Evolutionary conservation across 2,329 filamentous ascomycete genomes (phyloP).

Genomic region (Sclerotinia nivalis): DNA sequence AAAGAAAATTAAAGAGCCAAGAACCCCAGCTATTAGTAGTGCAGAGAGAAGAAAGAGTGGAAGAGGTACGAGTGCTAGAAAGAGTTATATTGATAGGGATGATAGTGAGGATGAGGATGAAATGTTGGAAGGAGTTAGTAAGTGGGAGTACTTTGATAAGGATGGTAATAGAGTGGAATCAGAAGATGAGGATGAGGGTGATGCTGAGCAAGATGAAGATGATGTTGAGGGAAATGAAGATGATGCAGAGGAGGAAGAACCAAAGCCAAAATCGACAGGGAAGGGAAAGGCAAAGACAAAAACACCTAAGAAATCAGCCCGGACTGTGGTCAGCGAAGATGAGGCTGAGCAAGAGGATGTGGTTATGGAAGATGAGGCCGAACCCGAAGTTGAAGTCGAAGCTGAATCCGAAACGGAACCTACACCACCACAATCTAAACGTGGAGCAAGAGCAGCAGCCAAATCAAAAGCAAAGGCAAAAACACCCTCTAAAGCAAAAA

Average conservation of each 20-base stretch:
- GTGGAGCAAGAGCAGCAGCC: not conserved
- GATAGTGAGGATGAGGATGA: slow-evolving; percentile 47
- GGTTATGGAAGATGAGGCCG: slow-evolving; percentile 7
- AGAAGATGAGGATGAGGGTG: slow-evolving; percentile 28
- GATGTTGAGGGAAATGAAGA: slow-evolving; percentile 24
- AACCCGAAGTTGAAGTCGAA: not conserved
- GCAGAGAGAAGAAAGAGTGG: slow-evolving; percentile 43
- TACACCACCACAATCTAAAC: slow-evolving; percentile 2
- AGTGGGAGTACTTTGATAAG: slow-evolving; percentile 45
- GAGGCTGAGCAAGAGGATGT: slow-evolving; percentile 15
- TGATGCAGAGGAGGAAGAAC: slow-evolving; percentile 27
- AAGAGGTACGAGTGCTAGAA: slow-evolving; percentile 43
- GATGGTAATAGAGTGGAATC: slow-evolving; percentile 42
- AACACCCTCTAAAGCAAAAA: not conserved
- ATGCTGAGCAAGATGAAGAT: slow-evolving; percentile 24
- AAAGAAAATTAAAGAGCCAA: slow-evolving; percentile 34
- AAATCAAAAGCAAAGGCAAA: slow-evolving; percentile 8
- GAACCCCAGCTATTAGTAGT: slow-evolving; percentile 29
- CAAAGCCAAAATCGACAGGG: not conserved
- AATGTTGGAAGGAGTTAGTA: slow-evolving; percentile 42
- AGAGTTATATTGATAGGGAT: slow-evolving; percentile 43
- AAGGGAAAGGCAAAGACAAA: slow-evolving; percentile 5
- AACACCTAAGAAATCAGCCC: slow-evolving; percentile 13
- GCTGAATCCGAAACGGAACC: not conserved
- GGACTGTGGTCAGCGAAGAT: slow-evolving; percentile 3